These are phyloP conservation scores for Aspergillus brunneoviolaceus DNA, from an alignment of 2,329 filamentous ascomycete genomes.

Conservation along the genomic window DNA sequence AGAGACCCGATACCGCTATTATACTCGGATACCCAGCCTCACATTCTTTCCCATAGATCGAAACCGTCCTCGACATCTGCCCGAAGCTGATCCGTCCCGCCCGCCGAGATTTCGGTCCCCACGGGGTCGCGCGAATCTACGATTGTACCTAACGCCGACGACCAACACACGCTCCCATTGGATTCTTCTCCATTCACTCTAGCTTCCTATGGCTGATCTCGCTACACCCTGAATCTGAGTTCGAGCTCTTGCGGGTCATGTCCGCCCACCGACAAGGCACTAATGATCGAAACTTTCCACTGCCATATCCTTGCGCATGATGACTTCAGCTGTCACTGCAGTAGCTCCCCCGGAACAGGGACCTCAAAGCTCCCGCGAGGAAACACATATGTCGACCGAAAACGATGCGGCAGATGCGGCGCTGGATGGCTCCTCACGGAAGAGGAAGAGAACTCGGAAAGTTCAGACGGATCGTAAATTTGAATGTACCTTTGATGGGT, in stretches of 20 bases:
- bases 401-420: slow-evolving; percentile 15
- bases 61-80: not conserved
- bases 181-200: not conserved
- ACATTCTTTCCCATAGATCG: not conserved
- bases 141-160: not conserved
- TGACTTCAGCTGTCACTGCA: slow-evolving; percentile 23
- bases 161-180: not conserved
- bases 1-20: not conserved
- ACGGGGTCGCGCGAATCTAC: slow-evolving; percentile 1
- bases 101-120: slow-evolving; percentile 3
- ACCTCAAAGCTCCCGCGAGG: slow-evolving; percentile 10
- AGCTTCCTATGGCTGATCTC: not conserved
- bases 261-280: not conserved
- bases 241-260: not conserved
- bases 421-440: slow-evolving; percentile 15
- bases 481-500: slow-evolving; percentile 80
- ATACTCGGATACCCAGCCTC: not conserved
- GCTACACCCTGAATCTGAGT: not conserved
- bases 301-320: slow-evolving; percentile 11
- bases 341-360: slow-evolving; percentile 21
- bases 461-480: slow-evolving; percentile 57
- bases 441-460: slow-evolving; percentile 42
- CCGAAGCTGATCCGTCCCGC: not conserved
- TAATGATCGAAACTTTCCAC: slow-evolving; percentile 13
- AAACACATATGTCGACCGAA: slow-evolving; percentile 16